phyloP scores from a whole-genome alignment of 2,329 filamentous ascomycete species.

The Juglanconis juglandina region DNA sequence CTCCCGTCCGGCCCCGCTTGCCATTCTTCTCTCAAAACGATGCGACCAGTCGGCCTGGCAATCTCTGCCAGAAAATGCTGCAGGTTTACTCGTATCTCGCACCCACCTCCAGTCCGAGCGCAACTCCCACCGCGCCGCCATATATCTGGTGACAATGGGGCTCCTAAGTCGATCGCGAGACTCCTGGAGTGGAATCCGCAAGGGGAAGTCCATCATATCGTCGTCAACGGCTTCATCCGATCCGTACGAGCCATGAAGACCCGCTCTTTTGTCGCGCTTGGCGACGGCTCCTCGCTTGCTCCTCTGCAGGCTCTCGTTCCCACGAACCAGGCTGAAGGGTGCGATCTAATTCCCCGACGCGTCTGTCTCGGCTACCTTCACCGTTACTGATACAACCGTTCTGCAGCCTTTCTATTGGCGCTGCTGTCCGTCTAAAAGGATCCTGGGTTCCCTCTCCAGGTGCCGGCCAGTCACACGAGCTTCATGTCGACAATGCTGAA shows the following conservation, averaged over 20 bases:
- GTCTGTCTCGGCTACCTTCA: constrained; percentile 23
- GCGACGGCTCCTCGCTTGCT: constrained; percentile 79
- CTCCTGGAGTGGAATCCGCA: constrained; percentile 52
- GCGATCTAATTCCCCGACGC: constrained; percentile 28
- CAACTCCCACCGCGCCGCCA: constrained; percentile 4
- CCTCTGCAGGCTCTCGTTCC: constrained; percentile 78
- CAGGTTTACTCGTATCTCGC: neutral
- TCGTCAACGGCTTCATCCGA: constrained; percentile 74
- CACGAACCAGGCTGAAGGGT: constrained; percentile 70
- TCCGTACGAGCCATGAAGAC: constrained; percentile 85
- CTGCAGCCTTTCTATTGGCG: constrained; percentile 72
- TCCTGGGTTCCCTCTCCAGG: constrained; percentile 71
- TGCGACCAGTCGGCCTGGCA: constrained; percentile 13
- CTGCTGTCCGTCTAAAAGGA: constrained; percentile 74
- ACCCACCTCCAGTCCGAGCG: neutral
- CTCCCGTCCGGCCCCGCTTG: neutral
- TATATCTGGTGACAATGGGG: constrained; percentile 23
- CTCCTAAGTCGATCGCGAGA: constrained; percentile 48
- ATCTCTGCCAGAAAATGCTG: constrained; percentile 9
- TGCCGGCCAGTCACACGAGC: constrained; percentile 71
- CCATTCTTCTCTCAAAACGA: constrained; percentile 1
- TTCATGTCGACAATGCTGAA: constrained; percentile 67
- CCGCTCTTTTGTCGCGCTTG: constrained; percentile 77
- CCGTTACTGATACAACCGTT: constrained; percentile 27
- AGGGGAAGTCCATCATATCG: constrained; percentile 45